A percentile compares a stretch with the other conserved stretches of the same genome.
Evolutionary conservation across 1,284 basidiomycete genomes (phyloP).

Genomic region (Ceratobasidium sp.): DNA sequence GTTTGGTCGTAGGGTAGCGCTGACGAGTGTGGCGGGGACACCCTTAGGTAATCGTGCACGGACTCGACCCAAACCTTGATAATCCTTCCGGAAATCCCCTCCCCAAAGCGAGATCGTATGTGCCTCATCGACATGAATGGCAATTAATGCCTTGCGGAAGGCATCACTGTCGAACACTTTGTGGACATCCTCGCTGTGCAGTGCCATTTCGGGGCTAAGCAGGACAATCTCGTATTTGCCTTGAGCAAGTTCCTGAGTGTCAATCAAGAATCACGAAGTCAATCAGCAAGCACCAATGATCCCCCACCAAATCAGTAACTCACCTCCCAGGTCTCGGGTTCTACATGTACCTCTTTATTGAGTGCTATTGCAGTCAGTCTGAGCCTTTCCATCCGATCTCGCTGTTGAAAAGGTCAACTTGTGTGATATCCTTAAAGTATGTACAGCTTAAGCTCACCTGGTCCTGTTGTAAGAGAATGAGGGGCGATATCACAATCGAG

Average conservation of each 20-base stretch:
- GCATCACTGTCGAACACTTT: neutral
- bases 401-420: neutral
- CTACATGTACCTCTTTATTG: conserved; percentile 2
- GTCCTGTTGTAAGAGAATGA: conserved; percentile 14
- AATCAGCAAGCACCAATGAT: neutral
- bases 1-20: neutral
- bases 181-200: neutral
- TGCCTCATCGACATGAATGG: conserved; percentile 3
- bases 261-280: conserved; percentile 10
- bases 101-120: conserved; percentile 17
- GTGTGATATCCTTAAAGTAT: neutral
- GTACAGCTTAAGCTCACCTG: neutral
- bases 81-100: conserved; percentile 13
- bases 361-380: neutral
- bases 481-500: conserved; percentile 8
- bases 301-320: neutral
- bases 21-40: neutral
- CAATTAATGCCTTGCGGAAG: conserved; percentile 6
- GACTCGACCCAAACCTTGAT: neutral
- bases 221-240: conserved; percentile 10
- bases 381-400: conserved; percentile 2
- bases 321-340: neutral
- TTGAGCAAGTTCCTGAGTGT: neutral
- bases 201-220: conserved; percentile 19
- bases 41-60: conserved; percentile 17